Percentiles rank a stretch among this genome's conserved stretches.
Evolutionary conservation across 1,284 basidiomycete species (phyloP).

Genomic region (Irpex lacteus): DNA sequence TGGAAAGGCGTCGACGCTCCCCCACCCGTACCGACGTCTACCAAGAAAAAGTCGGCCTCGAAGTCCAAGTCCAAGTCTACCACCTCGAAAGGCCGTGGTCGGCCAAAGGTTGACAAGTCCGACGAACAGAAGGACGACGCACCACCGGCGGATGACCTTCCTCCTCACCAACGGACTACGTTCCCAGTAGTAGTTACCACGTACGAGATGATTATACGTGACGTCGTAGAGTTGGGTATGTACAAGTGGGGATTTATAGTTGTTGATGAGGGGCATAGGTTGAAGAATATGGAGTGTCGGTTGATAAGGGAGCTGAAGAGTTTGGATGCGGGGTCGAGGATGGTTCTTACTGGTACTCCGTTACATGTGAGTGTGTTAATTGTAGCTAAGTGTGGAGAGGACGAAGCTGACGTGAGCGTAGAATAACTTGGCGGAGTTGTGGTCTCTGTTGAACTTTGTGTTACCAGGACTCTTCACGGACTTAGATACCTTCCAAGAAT

Average conservation of each 20-base stretch:
- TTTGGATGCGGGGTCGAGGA: conserved; percentile 81
- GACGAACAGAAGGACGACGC: conserved; percentile 9
- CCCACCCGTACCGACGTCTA: conserved; percentile 19
- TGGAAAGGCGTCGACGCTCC: conserved; percentile 10
- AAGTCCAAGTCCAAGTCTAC: not conserved
- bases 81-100: not conserved
- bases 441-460: conserved; percentile 95
- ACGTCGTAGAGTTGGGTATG: conserved; percentile 62
- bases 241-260: conserved; percentile 92
- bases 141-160: conserved; percentile 13
- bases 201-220: conserved; percentile 91
- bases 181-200: conserved; percentile 89
- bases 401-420: conserved; percentile 5
- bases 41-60: conserved; percentile 3
- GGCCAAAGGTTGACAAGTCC: conserved; percentile 8
- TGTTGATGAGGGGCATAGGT: conserved; percentile 92
- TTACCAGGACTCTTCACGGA: conserved; percentile 92
- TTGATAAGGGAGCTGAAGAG: conserved; percentile 91
- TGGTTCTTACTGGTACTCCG: conserved; percentile 94
- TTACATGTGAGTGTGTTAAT: conserved; percentile 67
- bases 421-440: conserved; percentile 94
- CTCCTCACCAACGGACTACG: conserved; percentile 31
- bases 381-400: not conserved
- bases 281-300: conserved; percentile 92
- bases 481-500: conserved; percentile 86